Evolutionary conservation across 2,329 filamentous ascomycete species (phyloP).

Genomic region (Aspergillus sp.): DNA sequence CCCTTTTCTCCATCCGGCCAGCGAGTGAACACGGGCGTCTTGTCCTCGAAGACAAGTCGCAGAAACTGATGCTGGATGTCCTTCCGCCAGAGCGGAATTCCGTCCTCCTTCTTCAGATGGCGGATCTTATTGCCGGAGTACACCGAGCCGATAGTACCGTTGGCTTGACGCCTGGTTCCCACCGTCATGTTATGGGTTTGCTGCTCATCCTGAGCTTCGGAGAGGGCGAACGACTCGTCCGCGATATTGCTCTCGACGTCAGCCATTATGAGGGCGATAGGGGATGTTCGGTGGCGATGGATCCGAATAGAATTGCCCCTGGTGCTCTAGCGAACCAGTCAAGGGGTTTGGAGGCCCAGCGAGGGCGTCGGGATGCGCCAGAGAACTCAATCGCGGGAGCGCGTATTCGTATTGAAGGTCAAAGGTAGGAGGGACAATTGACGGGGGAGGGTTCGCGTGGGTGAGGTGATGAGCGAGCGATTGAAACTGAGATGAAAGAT

Average conservation of each 20-base stretch:
- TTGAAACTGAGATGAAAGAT: neutral
- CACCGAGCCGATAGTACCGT: conserved; percentile 63
- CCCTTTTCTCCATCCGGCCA: conserved; percentile 78
- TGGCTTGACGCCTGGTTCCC: conserved; percentile 59
- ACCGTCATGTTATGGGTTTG: conserved; percentile 40
- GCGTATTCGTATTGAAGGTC: neutral
- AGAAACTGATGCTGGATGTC: conserved; percentile 67
- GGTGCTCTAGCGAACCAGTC: no score
- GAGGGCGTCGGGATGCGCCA: neutral
- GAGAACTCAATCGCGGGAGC: conserved; percentile 2
- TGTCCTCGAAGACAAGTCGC: conserved; percentile 61
- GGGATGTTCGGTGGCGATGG: neutral
- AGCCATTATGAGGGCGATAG: conserved; percentile 25
- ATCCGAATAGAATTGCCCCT: neutral
- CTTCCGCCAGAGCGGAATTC: conserved; percentile 64
- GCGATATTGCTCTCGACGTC: conserved; percentile 31
- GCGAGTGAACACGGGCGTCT: conserved; percentile 76
- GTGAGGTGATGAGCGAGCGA: neutral
- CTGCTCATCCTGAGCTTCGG: conserved; percentile 36
- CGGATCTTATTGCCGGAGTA: conserved; percentile 67
- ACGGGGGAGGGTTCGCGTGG: neutral
- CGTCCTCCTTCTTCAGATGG: conserved; percentile 66
- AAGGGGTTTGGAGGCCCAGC: neutral
- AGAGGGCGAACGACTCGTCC: conserved; percentile 35
- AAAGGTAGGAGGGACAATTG: neutral